Percentiles rank a stretch among this genome's conserved stretches.
These are phyloP conservation scores for Lasiodiplodia hormozganensis DNA, from an alignment of 2,329 filamentous ascomycete species.

Conservation along the genomic window DNA sequence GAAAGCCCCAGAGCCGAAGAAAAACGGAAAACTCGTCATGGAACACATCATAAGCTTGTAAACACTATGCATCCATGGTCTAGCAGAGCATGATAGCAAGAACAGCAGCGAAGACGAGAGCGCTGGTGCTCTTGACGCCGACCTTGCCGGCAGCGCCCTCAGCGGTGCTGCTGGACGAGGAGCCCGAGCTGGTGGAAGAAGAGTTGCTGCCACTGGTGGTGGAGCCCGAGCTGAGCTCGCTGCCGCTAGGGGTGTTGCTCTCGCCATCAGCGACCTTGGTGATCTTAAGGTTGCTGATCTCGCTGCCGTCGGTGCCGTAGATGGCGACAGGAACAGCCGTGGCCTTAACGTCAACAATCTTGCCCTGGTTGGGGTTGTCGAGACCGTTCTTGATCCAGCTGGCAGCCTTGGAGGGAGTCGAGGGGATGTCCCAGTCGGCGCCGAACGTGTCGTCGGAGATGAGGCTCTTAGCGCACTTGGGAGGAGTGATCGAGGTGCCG, in stretches of 20 bases:
- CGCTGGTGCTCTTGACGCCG: constrained; percentile 29
- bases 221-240: constrained; percentile 33
- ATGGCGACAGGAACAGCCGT: constrained; percentile 66
- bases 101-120: constrained; percentile 27
- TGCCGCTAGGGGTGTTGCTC: constrained; percentile 62
- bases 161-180: constrained; percentile 25
- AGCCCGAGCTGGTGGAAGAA: constrained; percentile 19
- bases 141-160: constrained; percentile 29
- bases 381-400: constrained; percentile 81
- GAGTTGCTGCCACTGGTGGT: constrained; percentile 1
- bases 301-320: constrained; percentile 60
- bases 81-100: constrained; percentile 29
- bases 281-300: constrained; percentile 70
- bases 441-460: constrained; percentile 76
- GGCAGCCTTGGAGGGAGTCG: constrained; percentile 69
- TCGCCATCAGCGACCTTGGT: constrained; percentile 58
- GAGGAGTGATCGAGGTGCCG: constrained; percentile 62
- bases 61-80: constrained; percentile 25
- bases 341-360: constrained; percentile 64
- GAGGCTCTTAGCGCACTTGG: constrained; percentile 69
- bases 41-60: constrained; percentile 22
- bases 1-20: constrained; percentile 18
- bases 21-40: constrained; percentile 17
- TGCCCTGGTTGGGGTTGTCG: constrained; percentile 62
- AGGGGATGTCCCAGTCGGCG: constrained; percentile 63